These are phyloP conservation scores for Diaporthe amygdali DNA, from an alignment of 2,329 filamentous ascomycete genomes.

Conservation along the genomic window DNA sequence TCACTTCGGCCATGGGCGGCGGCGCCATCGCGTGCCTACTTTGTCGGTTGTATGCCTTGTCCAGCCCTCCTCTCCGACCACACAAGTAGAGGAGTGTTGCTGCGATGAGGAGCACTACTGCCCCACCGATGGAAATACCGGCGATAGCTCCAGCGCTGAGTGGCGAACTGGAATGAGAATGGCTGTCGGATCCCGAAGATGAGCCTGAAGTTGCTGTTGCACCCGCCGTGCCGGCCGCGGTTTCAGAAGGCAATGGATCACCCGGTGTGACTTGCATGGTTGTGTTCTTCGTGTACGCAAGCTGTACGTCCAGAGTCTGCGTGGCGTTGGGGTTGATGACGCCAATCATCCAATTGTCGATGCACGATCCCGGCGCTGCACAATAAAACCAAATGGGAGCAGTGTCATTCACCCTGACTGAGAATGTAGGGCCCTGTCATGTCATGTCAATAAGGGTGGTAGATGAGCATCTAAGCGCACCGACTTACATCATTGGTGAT, in stretches of 20 bases:
- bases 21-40: constrained; percentile 27
- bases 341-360: constrained; percentile 72
- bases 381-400: constrained; percentile 74
- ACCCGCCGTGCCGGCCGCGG: constrained; percentile 30
- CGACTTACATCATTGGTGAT: constrained; percentile 50
- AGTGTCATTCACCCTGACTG: constrained; percentile 61
- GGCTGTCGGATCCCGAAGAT: constrained; percentile 20
- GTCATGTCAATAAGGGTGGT: not conserved
- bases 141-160: constrained; percentile 56
- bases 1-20: constrained; percentile 35
- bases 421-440: constrained; percentile 45
- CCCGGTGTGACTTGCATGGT: constrained; percentile 61
- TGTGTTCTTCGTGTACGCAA: constrained; percentile 50
- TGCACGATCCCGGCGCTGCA: constrained; percentile 69
- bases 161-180: constrained; percentile 1
- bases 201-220: constrained; percentile 13
- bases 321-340: constrained; percentile 71
- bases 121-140: constrained; percentile 60
- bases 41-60: constrained; percentile 39
- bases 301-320: constrained; percentile 53
- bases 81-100: constrained; percentile 54
- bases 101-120: constrained; percentile 49
- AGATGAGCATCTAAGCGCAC: constrained; percentile 28
- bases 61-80: constrained; percentile 45
- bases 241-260: constrained; percentile 57